These are phyloP conservation scores for Trypanosoma scelopori DNA, from an alignment of 208 protist species.

Conservation along the genomic window DNA sequence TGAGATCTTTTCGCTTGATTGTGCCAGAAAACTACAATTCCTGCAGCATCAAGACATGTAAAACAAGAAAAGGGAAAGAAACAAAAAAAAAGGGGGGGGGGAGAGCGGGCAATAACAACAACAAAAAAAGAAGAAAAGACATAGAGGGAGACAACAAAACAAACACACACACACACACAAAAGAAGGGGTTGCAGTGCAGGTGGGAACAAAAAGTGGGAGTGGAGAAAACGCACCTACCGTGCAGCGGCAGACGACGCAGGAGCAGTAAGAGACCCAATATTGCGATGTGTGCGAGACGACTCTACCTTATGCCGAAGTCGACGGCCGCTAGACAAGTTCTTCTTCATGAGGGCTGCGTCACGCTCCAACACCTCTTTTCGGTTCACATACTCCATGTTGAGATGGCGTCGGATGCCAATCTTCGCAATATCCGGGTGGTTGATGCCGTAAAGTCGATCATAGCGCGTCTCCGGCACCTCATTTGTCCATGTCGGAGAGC, in stretches of 20 bases:
- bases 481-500: constrained; percentile 83
- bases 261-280: constrained; percentile 41
- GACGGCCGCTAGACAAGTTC: constrained; percentile 62
- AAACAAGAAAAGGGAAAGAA: constrained; percentile 1
- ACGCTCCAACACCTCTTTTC: constrained; percentile 67
- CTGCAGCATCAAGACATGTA: constrained; percentile 18
- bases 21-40: constrained; percentile 21
- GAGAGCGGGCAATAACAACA: constrained; percentile 1
- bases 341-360: constrained; percentile 78
- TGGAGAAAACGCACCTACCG: constrained; percentile 2
- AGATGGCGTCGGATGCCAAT: constrained; percentile 87
- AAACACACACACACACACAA: too few relatives aligned
- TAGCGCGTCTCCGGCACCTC: constrained; percentile 90
- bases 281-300: constrained; percentile 71
- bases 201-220: not conserved
- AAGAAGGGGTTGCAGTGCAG: too few relatives aligned
- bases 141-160: too few relatives aligned
- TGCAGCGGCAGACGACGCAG: constrained; percentile 1
- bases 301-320: constrained; percentile 78
- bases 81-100: constrained; percentile 3
- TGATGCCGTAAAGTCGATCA: constrained; percentile 86
- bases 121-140: constrained; percentile 4
- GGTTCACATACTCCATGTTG: constrained; percentile 79
- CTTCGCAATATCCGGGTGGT: constrained; percentile 77
- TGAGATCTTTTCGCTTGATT: not conserved